Percentiles rank a stretch among this genome's conserved stretches.
Evolutionary conservation across 768 basidiomycete genomes (phyloP).

Genomic region (Podaxis pistillaris): DNA sequence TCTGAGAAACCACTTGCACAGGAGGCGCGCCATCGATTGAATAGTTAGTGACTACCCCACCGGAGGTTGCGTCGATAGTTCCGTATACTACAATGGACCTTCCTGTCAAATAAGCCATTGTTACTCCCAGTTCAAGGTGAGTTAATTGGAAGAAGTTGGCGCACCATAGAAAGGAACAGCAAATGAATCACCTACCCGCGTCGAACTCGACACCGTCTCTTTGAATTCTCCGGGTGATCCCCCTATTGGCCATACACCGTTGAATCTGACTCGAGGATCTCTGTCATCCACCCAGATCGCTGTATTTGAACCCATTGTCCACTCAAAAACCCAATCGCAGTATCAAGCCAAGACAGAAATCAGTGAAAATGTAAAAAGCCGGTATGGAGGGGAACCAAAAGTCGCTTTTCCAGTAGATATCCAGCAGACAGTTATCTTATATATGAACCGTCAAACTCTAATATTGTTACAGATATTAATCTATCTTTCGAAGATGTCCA

Average conservation of each 20-base stretch:
- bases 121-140: neutral
- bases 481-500: too few species aligned
- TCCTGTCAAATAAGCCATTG: slow-evolving; percentile 21
- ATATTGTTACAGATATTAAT: too few species aligned
- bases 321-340: neutral
- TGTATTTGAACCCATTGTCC: neutral
- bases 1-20: slow-evolving; percentile 23
- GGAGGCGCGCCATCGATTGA: slow-evolving; percentile 30
- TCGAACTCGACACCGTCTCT: slow-evolving; percentile 33
- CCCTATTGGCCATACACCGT: slow-evolving; percentile 31
- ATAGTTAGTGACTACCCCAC: slow-evolving; percentile 34
- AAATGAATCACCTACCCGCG: slow-evolving; percentile 31
- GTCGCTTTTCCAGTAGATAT: too few species aligned
- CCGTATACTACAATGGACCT: slow-evolving; percentile 33
- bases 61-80: slow-evolving; percentile 32
- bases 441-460: too few species aligned
- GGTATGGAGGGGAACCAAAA: too few species aligned
- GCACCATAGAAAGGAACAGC: slow-evolving; percentile 33
- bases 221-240: slow-evolving; percentile 26
- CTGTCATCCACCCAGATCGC: slow-evolving; percentile 32
- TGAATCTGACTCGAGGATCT: slow-evolving; percentile 29
- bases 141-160: neutral
- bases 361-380: neutral
- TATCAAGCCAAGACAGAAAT: neutral
- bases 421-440: too few species aligned